These are phyloP conservation scores for Nelumbo lutea DNA, from an alignment of 164 flowering plant species.

Conservation along the genomic window DNA sequence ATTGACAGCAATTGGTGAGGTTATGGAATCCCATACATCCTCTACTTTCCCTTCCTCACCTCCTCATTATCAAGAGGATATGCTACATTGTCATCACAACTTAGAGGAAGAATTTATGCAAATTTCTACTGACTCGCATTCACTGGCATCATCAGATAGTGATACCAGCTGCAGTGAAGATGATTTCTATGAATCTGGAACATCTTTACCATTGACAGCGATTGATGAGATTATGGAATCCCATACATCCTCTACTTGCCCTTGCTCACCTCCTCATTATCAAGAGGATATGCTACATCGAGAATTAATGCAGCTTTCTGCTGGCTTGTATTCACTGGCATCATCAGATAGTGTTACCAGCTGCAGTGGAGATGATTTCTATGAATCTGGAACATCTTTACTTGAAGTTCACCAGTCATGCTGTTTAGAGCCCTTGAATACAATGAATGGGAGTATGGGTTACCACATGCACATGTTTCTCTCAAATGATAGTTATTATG, in stretches of 20 bases:
- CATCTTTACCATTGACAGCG: slow-evolving; percentile 25
- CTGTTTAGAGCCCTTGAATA: too few species aligned
- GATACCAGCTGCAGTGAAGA: slow-evolving; percentile 65
- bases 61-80: slow-evolving; percentile 80
- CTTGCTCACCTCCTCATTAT: slow-evolving; percentile 86
- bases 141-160: slow-evolving; percentile 78
- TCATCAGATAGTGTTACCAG: slow-evolving; percentile 86
- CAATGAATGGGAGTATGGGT: slow-evolving; percentile 11
- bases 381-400: slow-evolving; percentile 22
- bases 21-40: slow-evolving; percentile 37
- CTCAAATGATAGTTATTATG: slow-evolving; percentile 13
- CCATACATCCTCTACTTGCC: slow-evolving; percentile 35
- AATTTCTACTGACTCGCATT: slow-evolving; percentile 76
- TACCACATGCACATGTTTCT: slow-evolving; percentile 10
- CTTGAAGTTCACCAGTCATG: not conserved
- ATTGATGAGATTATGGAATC: slow-evolving; percentile 42
- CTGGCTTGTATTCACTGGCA: slow-evolving; percentile 68
- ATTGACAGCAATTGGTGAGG: slow-evolving; percentile 36
- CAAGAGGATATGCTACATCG: slow-evolving; percentile 77
- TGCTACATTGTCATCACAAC: slow-evolving; percentile 80
- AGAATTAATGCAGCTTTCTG: slow-evolving; percentile 80
- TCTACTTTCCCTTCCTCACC: slow-evolving; percentile 62
- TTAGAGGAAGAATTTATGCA: slow-evolving; percentile 84
- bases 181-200: slow-evolving; percentile 29
- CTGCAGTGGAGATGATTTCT: slow-evolving; percentile 48